A percentile compares a stretch with the other conserved stretches of the same genome.
Evolutionary conservation across 495 filamentous ascomycete species (phyloP).

Genomic region (Neurospora sp.): DNA sequence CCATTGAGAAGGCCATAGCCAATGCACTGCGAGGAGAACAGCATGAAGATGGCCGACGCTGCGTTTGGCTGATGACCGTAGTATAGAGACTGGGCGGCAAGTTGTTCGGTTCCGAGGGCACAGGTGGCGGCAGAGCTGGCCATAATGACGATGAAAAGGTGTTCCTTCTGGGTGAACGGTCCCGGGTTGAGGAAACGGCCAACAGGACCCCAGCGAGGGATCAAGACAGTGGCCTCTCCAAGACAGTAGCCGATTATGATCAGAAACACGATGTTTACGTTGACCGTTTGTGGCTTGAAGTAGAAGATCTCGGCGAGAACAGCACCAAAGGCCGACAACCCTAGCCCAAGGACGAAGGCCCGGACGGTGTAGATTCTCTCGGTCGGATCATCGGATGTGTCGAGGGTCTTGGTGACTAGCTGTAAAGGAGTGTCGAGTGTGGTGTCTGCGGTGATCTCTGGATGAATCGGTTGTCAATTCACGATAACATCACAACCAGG

Average conservation of each 20-base stretch:
- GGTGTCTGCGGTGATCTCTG: background rate
- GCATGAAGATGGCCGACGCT: conserved; percentile 27
- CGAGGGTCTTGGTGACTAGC: conserved; percentile 11
- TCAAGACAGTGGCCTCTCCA: conserved; percentile 23
- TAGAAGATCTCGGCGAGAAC: conserved; percentile 28
- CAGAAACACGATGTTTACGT: conserved; percentile 33
- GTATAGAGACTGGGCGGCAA: conserved; percentile 32
- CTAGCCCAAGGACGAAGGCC: conserved; percentile 21
- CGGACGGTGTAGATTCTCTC: conserved; percentile 24
- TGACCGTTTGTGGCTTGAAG: conserved; percentile 37
- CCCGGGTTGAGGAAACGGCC: conserved; percentile 28
- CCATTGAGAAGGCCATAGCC: conserved; percentile 43
- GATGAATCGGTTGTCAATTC: background rate
- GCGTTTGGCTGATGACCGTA: conserved; percentile 26
- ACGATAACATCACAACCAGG: background rate
- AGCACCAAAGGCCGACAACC: conserved; percentile 23
- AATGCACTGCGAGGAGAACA: conserved; percentile 33
- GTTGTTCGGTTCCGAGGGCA: conserved; percentile 21
- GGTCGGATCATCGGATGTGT: conserved; percentile 25
- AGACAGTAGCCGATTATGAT: conserved; percentile 30
- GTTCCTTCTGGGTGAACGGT: conserved; percentile 32
- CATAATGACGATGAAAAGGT: conserved; percentile 29
- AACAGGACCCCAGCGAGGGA: conserved; percentile 24
- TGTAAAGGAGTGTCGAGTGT: conserved; percentile 1
- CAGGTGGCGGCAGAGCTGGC: conserved; percentile 24